phyloP scores from a whole-genome alignment of 163 green algal species.

The Chlamydomonas reinhardtii region DNA sequence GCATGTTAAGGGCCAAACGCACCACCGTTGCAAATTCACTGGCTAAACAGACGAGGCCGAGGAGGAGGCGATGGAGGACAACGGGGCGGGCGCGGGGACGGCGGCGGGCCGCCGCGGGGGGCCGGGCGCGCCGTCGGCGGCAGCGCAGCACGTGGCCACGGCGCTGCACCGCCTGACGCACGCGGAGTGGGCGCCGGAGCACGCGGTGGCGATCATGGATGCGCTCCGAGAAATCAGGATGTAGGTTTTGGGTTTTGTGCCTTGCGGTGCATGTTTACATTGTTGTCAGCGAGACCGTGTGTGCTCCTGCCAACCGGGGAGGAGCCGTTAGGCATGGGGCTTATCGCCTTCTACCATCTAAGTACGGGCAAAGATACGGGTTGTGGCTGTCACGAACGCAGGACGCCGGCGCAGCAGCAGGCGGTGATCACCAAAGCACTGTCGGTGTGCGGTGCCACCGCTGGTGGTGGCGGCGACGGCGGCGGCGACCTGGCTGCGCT shows the following conservation, averaged over 20 bases:
- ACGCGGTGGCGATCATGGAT: constrained; percentile 34
- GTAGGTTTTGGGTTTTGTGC: background rate
- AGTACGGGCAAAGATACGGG: no score
- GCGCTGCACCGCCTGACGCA: constrained; percentile 24
- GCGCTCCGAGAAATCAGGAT: constrained; percentile 30
- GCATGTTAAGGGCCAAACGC: no score
- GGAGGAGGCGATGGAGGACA: background rate
- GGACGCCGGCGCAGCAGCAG: constrained; percentile 3
- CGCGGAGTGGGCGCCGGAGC: constrained; percentile 4
- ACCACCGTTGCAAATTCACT: no score
- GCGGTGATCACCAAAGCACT: background rate
- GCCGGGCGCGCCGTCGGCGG: background rate
- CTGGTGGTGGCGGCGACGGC: background rate
- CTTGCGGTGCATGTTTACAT: no score
- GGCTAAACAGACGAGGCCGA: constrained; percentile 12
- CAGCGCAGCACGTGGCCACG: background rate
- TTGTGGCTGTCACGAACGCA: background rate
- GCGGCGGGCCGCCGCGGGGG: background rate
- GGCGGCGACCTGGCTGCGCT: constrained; percentile 4
- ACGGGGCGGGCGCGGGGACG: background rate
- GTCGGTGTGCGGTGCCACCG: background rate
- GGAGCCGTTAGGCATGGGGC: no score
- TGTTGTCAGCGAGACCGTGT: no score
- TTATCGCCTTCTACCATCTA: no score
- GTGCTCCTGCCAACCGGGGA: no score